These are phyloP conservation scores for Pezicula carpinea DNA, from an alignment of 2,329 filamentous ascomycete species.

Conservation along the genomic window DNA sequence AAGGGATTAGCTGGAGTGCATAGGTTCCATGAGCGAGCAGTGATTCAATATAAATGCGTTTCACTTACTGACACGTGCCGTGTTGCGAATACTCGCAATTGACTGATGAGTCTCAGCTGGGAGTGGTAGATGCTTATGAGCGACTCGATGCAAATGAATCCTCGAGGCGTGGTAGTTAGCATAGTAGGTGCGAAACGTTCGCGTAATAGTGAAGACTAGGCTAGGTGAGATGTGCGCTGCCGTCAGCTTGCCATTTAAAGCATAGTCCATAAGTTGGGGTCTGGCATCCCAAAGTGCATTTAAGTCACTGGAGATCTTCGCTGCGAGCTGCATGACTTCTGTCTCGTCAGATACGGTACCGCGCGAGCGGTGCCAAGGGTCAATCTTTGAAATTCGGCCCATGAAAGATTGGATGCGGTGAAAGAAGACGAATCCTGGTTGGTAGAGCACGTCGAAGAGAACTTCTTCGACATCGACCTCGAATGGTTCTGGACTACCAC, in stretches of 20 bases:
- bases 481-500: conserved; percentile 24
- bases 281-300: conserved; percentile 44
- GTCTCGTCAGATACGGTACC: conserved; percentile 54
- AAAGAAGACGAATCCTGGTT: conserved; percentile 52
- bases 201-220: conserved; percentile 44
- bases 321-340: conserved; percentile 50
- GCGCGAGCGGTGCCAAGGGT: conserved; percentile 50
- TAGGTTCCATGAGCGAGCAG: no score
- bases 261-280: conserved; percentile 51
- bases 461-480: conserved; percentile 36
- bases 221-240: conserved; percentile 43
- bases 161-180: conserved; percentile 53
- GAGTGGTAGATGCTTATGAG: conserved; percentile 48
- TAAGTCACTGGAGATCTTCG: conserved; percentile 45
- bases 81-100: conserved; percentile 42
- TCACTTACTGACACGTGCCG: conserved; percentile 34
- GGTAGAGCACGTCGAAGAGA: conserved; percentile 49
- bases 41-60: no score
- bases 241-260: conserved; percentile 45
- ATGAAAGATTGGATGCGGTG: conserved; percentile 55
- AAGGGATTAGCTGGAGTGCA: no score
- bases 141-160: conserved; percentile 52
- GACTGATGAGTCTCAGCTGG: conserved; percentile 38
- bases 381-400: conserved; percentile 51
- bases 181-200: conserved; percentile 50